Conservation (phyloP, 257 asterid genomes). For the Striga asiatica region DNA sequence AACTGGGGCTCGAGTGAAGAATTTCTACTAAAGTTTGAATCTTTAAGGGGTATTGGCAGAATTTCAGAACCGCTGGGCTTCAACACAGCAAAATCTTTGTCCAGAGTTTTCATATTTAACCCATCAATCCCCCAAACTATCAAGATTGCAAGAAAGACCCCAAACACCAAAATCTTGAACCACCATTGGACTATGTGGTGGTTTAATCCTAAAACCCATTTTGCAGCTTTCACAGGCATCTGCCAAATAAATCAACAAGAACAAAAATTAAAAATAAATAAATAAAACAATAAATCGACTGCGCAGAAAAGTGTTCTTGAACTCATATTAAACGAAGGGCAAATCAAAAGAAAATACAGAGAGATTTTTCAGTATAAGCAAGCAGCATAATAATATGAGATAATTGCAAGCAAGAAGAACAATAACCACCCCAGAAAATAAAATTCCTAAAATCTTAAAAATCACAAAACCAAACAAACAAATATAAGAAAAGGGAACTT, state of each 20-base stretch:
- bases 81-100: conserved; percentile 30
- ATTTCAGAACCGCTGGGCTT: conserved; percentile 22
- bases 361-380: neutral
- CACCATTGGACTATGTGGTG: conserved; percentile 45
- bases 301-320: neutral
- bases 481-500: no score
- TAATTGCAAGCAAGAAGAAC: neutral
- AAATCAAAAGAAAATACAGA: neutral
- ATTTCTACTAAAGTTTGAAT: conserved; percentile 29
- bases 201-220: conserved; percentile 41
- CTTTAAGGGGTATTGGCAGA: conserved; percentile 15
- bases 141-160: conserved; percentile 53
- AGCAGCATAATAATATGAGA: neutral
- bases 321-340: neutral
- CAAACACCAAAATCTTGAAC: conserved; percentile 48
- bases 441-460: neutral
- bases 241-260: neutral
- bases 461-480: no score
- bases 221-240: conserved; percentile 55
- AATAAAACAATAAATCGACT: neutral
- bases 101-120: conserved; percentile 21
- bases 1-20: conserved; percentile 11
- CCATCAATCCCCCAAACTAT: conserved; percentile 54
- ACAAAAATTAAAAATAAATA: neutral
- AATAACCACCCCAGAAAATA: neutral